These are phyloP conservation scores for Colletotrichum tabaci DNA, from an alignment of 2,329 filamentous ascomycete genomes.

Conservation along the genomic window DNA sequence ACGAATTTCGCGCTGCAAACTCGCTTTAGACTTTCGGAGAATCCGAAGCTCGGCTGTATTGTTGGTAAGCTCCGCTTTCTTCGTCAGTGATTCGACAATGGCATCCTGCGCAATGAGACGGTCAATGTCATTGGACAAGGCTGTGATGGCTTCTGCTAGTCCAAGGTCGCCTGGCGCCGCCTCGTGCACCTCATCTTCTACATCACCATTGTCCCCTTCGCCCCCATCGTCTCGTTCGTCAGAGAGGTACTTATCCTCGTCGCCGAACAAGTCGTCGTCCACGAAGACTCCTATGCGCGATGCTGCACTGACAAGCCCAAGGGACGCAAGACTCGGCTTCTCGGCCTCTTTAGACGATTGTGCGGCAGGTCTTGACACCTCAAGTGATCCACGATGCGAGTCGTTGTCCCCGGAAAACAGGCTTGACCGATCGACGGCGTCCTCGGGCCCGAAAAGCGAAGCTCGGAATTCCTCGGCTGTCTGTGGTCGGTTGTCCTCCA, in stretches of 20 bases:
- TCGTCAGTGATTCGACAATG: slow-evolving; percentile 90
- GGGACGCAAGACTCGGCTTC: slow-evolving; percentile 90
- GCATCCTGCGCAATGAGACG: slow-evolving; percentile 89
- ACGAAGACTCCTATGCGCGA: slow-evolving; percentile 93
- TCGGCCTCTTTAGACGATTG: slow-evolving; percentile 63
- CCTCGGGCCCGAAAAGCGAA: slow-evolving; percentile 76
- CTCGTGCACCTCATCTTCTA: slow-evolving; percentile 89
- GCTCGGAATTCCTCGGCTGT: slow-evolving; percentile 75
- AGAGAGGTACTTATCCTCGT: slow-evolving; percentile 87
- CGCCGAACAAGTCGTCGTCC: slow-evolving; percentile 92
- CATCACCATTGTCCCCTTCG: slow-evolving; percentile 68
- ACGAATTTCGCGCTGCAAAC: slow-evolving; percentile 90
- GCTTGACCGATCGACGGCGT: slow-evolving; percentile 59
- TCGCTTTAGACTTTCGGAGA: slow-evolving; percentile 92
- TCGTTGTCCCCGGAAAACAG: slow-evolving; percentile 70
- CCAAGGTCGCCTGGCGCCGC: slow-evolving; percentile 95
- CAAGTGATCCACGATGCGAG: slow-evolving; percentile 75
- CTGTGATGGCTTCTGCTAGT: slow-evolving; percentile 91
- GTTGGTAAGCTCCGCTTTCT: slow-evolving; percentile 97
- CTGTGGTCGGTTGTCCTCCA: slow-evolving; percentile 78
- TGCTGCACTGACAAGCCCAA: slow-evolving; percentile 90
- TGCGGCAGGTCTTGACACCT: slow-evolving; percentile 56
- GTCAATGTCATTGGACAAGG: slow-evolving; percentile 91
- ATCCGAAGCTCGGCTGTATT: slow-evolving; percentile 95
- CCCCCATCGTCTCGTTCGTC: slow-evolving; percentile 86